These are phyloP conservation scores for Sarocladiaceae sp. DNA, from an alignment of 2,329 filamentous ascomycete genomes.

Conservation along the genomic window DNA sequence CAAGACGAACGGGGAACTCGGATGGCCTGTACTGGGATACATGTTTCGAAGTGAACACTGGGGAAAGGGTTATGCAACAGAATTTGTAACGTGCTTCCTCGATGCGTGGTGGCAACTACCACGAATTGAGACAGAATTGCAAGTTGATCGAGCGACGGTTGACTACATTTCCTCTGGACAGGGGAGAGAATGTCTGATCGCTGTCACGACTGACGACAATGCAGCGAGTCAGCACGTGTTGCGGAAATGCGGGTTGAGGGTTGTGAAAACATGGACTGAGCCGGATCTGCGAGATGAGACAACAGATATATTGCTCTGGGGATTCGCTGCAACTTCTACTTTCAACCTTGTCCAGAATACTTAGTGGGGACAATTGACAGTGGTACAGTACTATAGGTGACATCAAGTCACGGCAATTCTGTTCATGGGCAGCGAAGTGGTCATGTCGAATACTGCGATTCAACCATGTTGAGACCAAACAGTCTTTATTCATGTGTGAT, in stretches of 20 bases:
- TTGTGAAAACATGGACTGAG: constrained; percentile 36
- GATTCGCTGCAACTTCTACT: constrained; percentile 17
- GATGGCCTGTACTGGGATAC: constrained; percentile 58
- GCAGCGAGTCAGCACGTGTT: constrained; percentile 51
- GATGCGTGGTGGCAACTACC: constrained; percentile 45
- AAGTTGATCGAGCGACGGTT: constrained; percentile 36
- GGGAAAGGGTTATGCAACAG: constrained; percentile 54
- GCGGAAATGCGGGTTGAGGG: constrained; percentile 49
- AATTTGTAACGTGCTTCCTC: constrained; percentile 47
- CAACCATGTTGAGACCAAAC: no score
- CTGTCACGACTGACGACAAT: constrained; percentile 46
- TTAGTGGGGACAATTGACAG: no score
- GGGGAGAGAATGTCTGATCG: constrained; percentile 38
- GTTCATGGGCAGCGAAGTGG: no score
- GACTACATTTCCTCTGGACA: constrained; percentile 17
- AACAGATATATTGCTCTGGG: constrained; percentile 18
- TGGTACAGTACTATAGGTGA: no score
- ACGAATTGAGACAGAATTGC: constrained; percentile 37
- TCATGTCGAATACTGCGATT: no score
- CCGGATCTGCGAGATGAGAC: constrained; percentile 17
- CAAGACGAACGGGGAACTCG: constrained; percentile 28
- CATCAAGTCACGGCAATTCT: no score
- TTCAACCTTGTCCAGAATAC: neutral
- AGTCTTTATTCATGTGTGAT: no score
- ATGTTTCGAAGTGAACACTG: constrained; percentile 49